Evolutionary conservation across 2,329 filamentous ascomycete species (phyloP).

Genomic region (Alternaria conjuncta): DNA sequence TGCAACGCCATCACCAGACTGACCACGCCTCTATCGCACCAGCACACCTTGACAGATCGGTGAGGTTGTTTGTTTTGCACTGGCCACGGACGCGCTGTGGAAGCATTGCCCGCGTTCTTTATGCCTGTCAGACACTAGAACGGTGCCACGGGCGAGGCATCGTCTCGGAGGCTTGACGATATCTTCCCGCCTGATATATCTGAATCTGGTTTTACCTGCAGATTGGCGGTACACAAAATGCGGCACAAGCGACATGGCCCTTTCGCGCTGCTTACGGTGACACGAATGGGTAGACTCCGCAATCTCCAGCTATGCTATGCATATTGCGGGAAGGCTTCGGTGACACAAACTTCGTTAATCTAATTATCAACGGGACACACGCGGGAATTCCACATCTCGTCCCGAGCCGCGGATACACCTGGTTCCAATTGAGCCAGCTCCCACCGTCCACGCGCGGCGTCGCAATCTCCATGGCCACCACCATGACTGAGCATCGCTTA

Average conservation of each 20-base stretch:
- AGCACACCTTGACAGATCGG: constrained; percentile 18
- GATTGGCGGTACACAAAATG: constrained; percentile 25
- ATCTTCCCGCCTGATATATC: constrained; percentile 28
- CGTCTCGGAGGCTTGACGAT: constrained; percentile 24
- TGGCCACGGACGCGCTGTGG: neutral
- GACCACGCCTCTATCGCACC: constrained; percentile 10
- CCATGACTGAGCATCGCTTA: constrained; percentile 11
- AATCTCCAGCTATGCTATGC: constrained; percentile 31
- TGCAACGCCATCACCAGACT: constrained; percentile 16
- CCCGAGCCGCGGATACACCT: constrained; percentile 44
- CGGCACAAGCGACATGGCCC: constrained; percentile 14
- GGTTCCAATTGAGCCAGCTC: constrained; percentile 26
- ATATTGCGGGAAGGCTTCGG: constrained; percentile 25
- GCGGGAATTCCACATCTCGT: constrained; percentile 39
- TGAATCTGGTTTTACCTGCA: constrained; percentile 30
- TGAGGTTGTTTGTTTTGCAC: constrained; percentile 16
- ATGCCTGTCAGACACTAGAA: constrained; percentile 13
- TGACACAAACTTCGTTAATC: constrained; percentile 45
- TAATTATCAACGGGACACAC: constrained; percentile 31
- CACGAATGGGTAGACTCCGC: constrained; percentile 25
- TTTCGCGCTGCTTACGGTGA: constrained; percentile 18
- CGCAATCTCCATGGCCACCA: constrained; percentile 13
- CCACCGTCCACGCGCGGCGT: constrained; percentile 21
- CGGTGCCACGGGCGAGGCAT: constrained; percentile 23
- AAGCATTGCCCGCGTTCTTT: constrained; percentile 15